phyloP scores from a whole-genome alignment of 148 eudicot genomes.

The Rhododendron henanense region DNA sequence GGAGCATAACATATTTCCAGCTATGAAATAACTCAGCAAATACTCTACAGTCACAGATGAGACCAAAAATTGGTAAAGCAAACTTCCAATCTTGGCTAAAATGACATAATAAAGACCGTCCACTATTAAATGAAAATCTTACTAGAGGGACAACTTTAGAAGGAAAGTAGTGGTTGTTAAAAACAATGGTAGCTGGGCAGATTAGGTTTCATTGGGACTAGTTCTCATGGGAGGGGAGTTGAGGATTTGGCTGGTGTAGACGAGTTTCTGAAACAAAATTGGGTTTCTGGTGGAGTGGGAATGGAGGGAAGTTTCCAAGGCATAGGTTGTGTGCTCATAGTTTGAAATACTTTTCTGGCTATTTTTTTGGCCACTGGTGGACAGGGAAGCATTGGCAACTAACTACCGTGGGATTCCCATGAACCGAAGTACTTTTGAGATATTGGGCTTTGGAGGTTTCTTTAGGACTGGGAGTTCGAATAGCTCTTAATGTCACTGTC shows the following conservation, averaged over 20 bases:
- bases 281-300: background rate
- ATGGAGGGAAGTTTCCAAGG: background rate
- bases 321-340: background rate
- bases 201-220: background rate
- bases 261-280: background rate
- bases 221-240: background rate
- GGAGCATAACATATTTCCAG: background rate
- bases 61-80: background rate
- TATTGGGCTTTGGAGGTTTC: background rate
- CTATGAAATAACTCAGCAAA: background rate
- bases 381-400: background rate
- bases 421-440: background rate
- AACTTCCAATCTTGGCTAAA: background rate
- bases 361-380: background rate
- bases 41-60: background rate
- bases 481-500: background rate
- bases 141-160: background rate
- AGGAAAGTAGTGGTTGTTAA: background rate
- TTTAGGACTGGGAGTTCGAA: background rate
- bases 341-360: background rate
- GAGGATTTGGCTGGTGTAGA: background rate
- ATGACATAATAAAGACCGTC: background rate
- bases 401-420: background rate
- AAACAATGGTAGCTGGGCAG: background rate
- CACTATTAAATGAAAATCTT: background rate